A percentile compares a stretch with the other conserved stretches of the same genome.
Conservation (phyloP, 345 rosid species). For the Excoecaria cochinchinensis region DNA sequence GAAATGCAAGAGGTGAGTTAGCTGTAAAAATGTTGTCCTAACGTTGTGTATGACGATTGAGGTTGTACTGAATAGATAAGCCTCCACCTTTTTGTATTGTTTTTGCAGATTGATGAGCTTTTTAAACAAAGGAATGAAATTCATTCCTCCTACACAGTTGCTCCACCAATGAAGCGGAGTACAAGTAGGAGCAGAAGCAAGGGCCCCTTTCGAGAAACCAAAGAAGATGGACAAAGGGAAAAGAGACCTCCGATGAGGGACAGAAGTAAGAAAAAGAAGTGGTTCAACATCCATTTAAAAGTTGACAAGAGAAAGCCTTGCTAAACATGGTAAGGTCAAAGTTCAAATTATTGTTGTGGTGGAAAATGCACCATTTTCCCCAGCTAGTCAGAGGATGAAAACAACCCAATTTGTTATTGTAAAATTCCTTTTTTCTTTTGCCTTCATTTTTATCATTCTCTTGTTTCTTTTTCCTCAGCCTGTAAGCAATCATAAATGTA, state of each 20-base stretch:
- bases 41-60: constrained; percentile 1
- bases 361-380: constrained; percentile 10
- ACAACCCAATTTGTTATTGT: constrained; percentile 30
- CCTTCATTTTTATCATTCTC: not conserved
- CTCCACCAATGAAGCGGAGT: constrained; percentile 63
- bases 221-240: constrained; percentile 64
- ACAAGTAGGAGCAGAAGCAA: constrained; percentile 58
- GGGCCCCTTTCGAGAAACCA: constrained; percentile 55
- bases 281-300: constrained; percentile 81
- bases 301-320: constrained; percentile 93
- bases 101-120: constrained; percentile 82
- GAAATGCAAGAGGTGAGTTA: constrained; percentile 89
- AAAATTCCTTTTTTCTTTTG: constrained; percentile 17
- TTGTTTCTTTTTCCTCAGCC: constrained; percentile 12
- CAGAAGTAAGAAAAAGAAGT: constrained; percentile 71
- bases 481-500: constrained; percentile 31
- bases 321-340: constrained; percentile 36
- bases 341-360: constrained; percentile 9
- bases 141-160: constrained; percentile 71
- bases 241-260: constrained; percentile 55
- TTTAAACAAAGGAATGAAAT: constrained; percentile 77
- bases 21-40: constrained; percentile 2
- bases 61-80: constrained; percentile 4
- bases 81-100: not conserved
- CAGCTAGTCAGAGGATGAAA: constrained; percentile 24